Percentiles rank a stretch among this genome's conserved stretches.
Conservation (phyloP, 1,139 yeast species). For the Meyerozyma elateridarum region DNA sequence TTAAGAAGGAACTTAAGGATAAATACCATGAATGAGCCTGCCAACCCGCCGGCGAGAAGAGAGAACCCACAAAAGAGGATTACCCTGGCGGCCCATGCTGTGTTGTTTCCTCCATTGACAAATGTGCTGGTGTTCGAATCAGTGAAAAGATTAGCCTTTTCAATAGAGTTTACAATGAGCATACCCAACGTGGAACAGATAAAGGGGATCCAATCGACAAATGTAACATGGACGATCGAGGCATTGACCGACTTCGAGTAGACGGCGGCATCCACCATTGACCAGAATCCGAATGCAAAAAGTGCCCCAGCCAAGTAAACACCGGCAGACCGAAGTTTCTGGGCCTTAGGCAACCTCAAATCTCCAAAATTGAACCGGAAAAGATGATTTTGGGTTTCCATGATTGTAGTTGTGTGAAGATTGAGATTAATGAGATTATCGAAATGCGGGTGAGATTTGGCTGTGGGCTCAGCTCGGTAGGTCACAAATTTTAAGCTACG, state of each 20-base stretch:
- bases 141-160: slow-evolving; percentile 67
- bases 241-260: slow-evolving; percentile 84
- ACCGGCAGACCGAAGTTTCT: slow-evolving; percentile 67
- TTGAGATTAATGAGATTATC: too few species aligned
- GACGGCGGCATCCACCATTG: slow-evolving; percentile 81
- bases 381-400: slow-evolving; percentile 33
- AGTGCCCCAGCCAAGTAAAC: slow-evolving; percentile 72
- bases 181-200: slow-evolving; percentile 86
- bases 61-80: slow-evolving; percentile 90
- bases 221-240: slow-evolving; percentile 78
- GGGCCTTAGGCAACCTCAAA: slow-evolving; percentile 61
- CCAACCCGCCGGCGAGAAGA: slow-evolving; percentile 86
- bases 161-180: slow-evolving; percentile 88
- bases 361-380: slow-evolving; percentile 49
- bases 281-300: slow-evolving; percentile 87
- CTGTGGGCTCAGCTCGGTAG: too few species aligned
- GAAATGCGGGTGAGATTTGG: too few species aligned
- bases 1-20: slow-evolving; percentile 80
- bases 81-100: slow-evolving; percentile 92
- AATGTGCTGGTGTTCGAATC: slow-evolving; percentile 44
- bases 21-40: slow-evolving; percentile 86
- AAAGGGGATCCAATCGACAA: slow-evolving; percentile 94
- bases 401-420: too few species aligned
- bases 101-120: slow-evolving; percentile 36
- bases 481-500: too few species aligned